Evolutionary conservation across 1,284 basidiomycete species (phyloP).

Genomic region (Sphagnurus paluster): DNA sequence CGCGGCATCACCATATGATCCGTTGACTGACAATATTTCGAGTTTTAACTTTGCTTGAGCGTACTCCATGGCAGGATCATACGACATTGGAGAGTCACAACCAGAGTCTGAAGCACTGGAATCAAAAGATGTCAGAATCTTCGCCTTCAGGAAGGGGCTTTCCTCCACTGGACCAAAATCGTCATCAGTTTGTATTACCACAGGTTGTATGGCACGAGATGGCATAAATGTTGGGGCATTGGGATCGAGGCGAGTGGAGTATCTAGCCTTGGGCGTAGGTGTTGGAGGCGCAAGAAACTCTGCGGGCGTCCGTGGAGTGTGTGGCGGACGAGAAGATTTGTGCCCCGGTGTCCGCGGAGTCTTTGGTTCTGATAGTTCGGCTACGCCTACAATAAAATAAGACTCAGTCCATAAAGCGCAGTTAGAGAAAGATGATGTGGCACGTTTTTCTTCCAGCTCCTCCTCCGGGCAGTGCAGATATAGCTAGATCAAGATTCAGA

Average conservation of each 20-base stretch:
- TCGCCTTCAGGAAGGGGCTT: slow-evolving; percentile 20
- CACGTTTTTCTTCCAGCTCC: slow-evolving; percentile 45
- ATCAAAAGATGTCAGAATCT: slow-evolving; percentile 19
- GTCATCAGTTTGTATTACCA: slow-evolving; percentile 9
- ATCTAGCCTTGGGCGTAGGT: slow-evolving; percentile 19
- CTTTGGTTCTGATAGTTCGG: slow-evolving; percentile 15
- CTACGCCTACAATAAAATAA: slow-evolving; percentile 6
- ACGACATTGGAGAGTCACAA: slow-evolving; percentile 37
- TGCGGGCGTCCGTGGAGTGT: slow-evolving; percentile 33
- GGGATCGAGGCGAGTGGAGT: slow-evolving; percentile 29
- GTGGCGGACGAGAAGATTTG: slow-evolving; percentile 22
- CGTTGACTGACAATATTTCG: slow-evolving; percentile 38
- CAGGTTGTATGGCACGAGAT: slow-evolving; percentile 10
- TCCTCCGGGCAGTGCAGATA: slow-evolving; percentile 67
- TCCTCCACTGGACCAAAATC: slow-evolving; percentile 17
- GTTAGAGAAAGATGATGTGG: background rate
- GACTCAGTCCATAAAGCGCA: background rate
- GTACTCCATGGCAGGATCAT: slow-evolving; percentile 66
- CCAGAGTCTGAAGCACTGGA: slow-evolving; percentile 25
- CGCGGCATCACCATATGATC: slow-evolving; percentile 9
- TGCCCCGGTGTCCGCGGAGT: slow-evolving; percentile 17
- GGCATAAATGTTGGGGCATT: slow-evolving; percentile 42
- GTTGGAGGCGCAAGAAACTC: slow-evolving; percentile 29
- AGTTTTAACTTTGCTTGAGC: slow-evolving; percentile 54
- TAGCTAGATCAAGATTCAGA: slow-evolving; percentile 47